Percentiles rank a stretch among this genome's conserved stretches.
Conservation (phyloP, 805 yeast genomes). For the Myxozyma vanderwaltii region DNA sequence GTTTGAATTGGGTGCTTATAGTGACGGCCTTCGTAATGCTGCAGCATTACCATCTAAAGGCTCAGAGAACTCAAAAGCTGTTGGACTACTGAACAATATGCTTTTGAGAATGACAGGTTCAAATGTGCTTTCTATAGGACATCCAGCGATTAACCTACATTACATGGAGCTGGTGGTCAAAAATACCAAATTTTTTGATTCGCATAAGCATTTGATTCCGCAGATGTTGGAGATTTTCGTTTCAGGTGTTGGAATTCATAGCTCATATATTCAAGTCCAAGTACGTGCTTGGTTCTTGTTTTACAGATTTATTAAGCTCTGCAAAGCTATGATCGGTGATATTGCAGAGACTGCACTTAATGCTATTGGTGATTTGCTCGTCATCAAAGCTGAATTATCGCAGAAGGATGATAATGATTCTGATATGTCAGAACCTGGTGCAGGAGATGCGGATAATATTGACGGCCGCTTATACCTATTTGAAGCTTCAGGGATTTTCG, state of each 20-base stretch:
- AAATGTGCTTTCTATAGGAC: slow-evolving; percentile 56
- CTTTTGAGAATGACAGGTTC: slow-evolving; percentile 55
- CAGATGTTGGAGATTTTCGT: slow-evolving; percentile 76
- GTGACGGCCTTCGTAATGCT: slow-evolving; percentile 79
- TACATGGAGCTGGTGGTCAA: slow-evolving; percentile 85
- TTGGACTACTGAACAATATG: slow-evolving; percentile 66
- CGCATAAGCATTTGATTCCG: slow-evolving; percentile 52
- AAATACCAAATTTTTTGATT: slow-evolving; percentile 64
- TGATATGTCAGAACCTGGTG: slow-evolving; percentile 55
- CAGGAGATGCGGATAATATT: slow-evolving; percentile 57
- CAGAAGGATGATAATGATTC: slow-evolving; percentile 43
- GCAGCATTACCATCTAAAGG: slow-evolving; percentile 67
- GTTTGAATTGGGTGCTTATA: slow-evolving; percentile 73
- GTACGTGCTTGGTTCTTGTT: slow-evolving; percentile 89
- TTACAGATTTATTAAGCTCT: slow-evolving; percentile 74
- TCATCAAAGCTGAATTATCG: slow-evolving; percentile 58
- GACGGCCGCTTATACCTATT: slow-evolving; percentile 79
- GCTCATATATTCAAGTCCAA: slow-evolving; percentile 69
- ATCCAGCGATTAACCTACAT: slow-evolving; percentile 77
- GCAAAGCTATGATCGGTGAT: slow-evolving; percentile 63
- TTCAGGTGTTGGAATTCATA: slow-evolving; percentile 79
- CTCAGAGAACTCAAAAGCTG: slow-evolving; percentile 50
- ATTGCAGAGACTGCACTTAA: slow-evolving; percentile 59
- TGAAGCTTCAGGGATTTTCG: slow-evolving; percentile 81
- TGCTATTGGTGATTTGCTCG: slow-evolving; percentile 61